Evolutionary conservation across 495 filamentous ascomycete genomes (phyloP), one percentile per base, ranked within the genome.

Genomic region (Cercophora sp.): DNA sequence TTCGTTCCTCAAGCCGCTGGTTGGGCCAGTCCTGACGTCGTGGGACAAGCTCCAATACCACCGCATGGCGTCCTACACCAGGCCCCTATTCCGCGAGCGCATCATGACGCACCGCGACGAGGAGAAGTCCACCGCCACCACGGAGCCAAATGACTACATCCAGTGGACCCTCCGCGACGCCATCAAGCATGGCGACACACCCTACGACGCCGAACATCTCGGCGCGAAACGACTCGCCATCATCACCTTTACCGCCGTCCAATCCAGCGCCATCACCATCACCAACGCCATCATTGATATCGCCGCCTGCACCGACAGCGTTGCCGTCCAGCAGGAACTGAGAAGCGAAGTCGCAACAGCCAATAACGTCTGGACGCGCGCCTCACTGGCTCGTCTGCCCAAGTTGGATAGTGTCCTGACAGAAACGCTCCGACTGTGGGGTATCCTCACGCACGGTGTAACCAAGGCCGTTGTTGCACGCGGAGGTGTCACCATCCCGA

Each of bases 201-300:
- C 41, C 2, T 60, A 70, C 29, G 47, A 59, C 3, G 53, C 63
- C 6, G 48, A 64, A 8, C 25, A 51, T 3, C 58, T 61, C 22
- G 62, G 71, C 52, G 43, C 67, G 4, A 49, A 59, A 6, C 69
- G 74, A 0, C 58, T 79, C 8, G 64, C 69, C 25, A 56, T 61
- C 5, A 49, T 71, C 10, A 68, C 73, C 46, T 76, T 78, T 43
- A 73, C 66, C 1, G 65, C 70, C 2, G 73, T 77, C 51, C 73
- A 79, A 43, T 76, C 76, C 4, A 71, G 70, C 10, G 67, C 64
- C 42, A 70, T 78, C 31, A 70, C 66, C 16, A 65, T 72, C 6
- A 75, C 71, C 4, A 75, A 70, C 56, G 54, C 66, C 43, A 23
- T 73, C 35, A 54, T 70, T 34, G 70, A 72, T 57, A 29, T 68